These are phyloP conservation scores for Phytophthora agathidicida DNA, from an alignment of 352 stramenopile species.

Conservation along the genomic window DNA sequence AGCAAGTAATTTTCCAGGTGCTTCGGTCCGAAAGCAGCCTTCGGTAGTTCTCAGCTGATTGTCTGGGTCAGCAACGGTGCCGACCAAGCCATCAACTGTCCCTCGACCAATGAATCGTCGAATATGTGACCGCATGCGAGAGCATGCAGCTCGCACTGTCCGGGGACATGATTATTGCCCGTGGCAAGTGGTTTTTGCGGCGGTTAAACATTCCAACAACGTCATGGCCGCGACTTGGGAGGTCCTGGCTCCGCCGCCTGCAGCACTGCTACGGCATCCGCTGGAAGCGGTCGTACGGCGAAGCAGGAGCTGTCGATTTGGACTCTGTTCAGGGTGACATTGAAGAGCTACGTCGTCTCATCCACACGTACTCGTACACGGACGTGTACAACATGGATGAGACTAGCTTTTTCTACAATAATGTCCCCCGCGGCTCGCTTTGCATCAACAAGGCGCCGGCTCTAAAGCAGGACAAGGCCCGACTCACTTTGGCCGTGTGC, in stretches of 20 bases:
- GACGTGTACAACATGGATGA: conserved; percentile 10
- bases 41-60: no score
- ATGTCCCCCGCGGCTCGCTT: background rate
- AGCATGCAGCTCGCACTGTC: background rate
- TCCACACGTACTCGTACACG: background rate
- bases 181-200: background rate
- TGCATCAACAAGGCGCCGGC: background rate
- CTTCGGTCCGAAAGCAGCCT: no score
- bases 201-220: background rate
- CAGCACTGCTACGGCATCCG: background rate
- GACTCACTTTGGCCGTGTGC: background rate
- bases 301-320: background rate
- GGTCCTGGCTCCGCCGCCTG: background rate
- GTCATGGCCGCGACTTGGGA: background rate
- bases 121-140: background rate
- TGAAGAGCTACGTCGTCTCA: background rate
- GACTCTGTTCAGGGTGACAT: background rate
- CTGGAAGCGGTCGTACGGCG: background rate
- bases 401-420: conserved; percentile 4
- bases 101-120: background rate
- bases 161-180: background rate
- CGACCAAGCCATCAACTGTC: no score
- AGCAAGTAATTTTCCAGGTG: no score
- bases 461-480: conserved; percentile 1
- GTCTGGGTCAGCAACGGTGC: no score